Base-by-base conservation (phyloP, 2,329 filamentous ascomycete species). In the Phaeoacremonium minimum region DNA sequence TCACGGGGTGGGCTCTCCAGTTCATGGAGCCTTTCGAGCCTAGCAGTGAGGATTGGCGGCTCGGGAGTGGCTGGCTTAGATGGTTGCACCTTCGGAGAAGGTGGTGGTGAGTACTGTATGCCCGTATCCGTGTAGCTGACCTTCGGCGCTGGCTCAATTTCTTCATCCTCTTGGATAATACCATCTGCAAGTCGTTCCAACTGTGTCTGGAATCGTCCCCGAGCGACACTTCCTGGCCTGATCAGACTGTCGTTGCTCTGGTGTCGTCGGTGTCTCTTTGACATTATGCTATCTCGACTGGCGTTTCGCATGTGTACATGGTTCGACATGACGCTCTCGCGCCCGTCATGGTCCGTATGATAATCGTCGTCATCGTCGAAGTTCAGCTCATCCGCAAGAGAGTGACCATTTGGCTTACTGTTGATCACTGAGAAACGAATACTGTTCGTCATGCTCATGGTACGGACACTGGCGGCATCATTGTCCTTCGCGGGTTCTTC, bases 321-420 rank as follows among this genome's bases (percentile, higher is more conserved):
- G 38, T 64, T 61, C 4, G 79, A 82, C 33, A 80, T 50, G 13
- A 71, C 68, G 43, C 77, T 84, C 38, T 82, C 75, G 26, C 80
- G 77, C 2, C 82, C 81, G 33, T 87, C 84, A 30, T 83, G 75
- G 44, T 90, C 82, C 22, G 85, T 83, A 44, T 85, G 68, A 37
- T 79, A 75, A 30, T 77, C 72, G 19, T 90, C 87, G 38, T 91
- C 86, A 42, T 86, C 85, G 39, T 90, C 87, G 43, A 95, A 85
- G 43, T 87, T 83, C 37, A 98, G 73, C 63, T 98, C 93, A 49
- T 97, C 90, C 1, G 93, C 93, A 28, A 98, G 71, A 44, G 85
- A 95, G 41, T 88, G 62, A 2, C 84, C 85, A 48, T 79, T 80
- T 4, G 66, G 53, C 52, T 82, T 83, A 15, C 66, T 62, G 8